Percentiles rank a stretch among this genome's conserved stretches.
These are phyloP conservation scores for Knoxia roxburghii DNA, from an alignment of 257 asterid species.

Conservation along the genomic window DNA sequence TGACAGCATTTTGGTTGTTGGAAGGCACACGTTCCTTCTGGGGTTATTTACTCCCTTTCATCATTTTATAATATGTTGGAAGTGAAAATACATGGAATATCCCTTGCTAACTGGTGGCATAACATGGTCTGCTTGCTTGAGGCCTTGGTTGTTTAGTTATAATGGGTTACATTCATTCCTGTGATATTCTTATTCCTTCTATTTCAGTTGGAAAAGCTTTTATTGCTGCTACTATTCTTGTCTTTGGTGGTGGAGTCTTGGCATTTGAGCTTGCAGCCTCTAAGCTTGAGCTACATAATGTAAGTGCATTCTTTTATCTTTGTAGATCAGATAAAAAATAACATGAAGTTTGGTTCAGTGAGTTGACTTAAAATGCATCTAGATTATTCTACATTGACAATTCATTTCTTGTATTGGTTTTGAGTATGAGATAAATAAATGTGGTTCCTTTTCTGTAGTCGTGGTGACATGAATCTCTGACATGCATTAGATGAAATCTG, in stretches of 20 bases:
- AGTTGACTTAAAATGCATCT: background rate
- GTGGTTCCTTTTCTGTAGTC: background rate
- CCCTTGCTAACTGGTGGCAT: background rate
- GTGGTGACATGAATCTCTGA: background rate
- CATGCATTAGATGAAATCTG: background rate
- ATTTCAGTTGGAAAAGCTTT: constrained; percentile 83
- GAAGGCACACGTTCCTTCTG: background rate
- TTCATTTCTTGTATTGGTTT: background rate
- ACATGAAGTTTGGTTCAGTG: background rate
- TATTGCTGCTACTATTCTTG: constrained; percentile 63
- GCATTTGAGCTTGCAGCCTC: constrained; percentile 55
- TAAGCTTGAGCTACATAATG: constrained; percentile 54
- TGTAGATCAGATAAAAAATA: background rate
- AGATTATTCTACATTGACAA: no score
- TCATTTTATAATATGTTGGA: background rate
- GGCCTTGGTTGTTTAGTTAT: background rate
- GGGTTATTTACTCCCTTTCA: background rate
- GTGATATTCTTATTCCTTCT: constrained; percentile 12
- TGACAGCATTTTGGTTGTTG: background rate
- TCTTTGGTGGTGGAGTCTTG: constrained; percentile 67
- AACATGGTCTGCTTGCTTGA: no score
- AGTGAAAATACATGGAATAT: no score
- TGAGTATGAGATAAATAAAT: background rate
- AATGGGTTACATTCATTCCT: background rate
- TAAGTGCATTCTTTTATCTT: constrained; percentile 27